A percentile compares a stretch with the other conserved stretches of the same genome.
phyloP scores from a whole-genome alignment of 139 green algal genomes.

The Nannochloris sp. region DNA sequence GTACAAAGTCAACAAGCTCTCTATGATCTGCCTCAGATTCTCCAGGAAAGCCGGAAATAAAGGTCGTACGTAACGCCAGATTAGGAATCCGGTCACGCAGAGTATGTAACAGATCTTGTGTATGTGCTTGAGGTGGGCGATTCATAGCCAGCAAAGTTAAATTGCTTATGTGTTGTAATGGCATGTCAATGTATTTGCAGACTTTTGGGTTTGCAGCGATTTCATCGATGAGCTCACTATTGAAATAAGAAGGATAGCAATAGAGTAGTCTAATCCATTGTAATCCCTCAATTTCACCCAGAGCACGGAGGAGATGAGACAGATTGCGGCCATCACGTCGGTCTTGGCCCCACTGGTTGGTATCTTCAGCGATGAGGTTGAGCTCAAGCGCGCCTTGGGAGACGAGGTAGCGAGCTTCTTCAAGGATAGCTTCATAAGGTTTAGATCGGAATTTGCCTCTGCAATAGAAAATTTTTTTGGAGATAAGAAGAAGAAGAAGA shows the following conservation, averaged over 20 bases:
- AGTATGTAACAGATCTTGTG: slow-evolving; percentile 60
- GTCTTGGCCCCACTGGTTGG: slow-evolving; percentile 82
- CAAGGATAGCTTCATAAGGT: slow-evolving; percentile 55
- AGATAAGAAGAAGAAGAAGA: slow-evolving; percentile 10
- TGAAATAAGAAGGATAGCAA: slow-evolving; percentile 74
- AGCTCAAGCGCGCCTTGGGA: slow-evolving; percentile 69
- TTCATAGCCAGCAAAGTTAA: slow-evolving; percentile 82
- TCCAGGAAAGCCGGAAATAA: slow-evolving; percentile 81
- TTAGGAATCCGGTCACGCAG: slow-evolving; percentile 66
- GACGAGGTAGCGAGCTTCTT: slow-evolving; percentile 66
- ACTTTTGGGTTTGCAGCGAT: slow-evolving; percentile 83
- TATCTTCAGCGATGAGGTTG: slow-evolving; percentile 81
- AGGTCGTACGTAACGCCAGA: slow-evolving; percentile 82
- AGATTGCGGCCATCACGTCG: slow-evolving; percentile 56
- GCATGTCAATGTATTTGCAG: slow-evolving; percentile 94
- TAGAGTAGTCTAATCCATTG: slow-evolving; percentile 87
- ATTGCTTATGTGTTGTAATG: slow-evolving; percentile 87
- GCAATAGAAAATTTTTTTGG: slow-evolving; percentile 25
- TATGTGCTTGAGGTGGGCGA: slow-evolving; percentile 60
- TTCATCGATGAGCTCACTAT: slow-evolving; percentile 72
- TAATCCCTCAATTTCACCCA: slow-evolving; percentile 61
- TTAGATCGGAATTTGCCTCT: slow-evolving; percentile 86
- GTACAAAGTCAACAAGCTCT: slow-evolving; percentile 70
- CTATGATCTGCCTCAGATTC: slow-evolving; percentile 66
- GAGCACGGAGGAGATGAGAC: slow-evolving; percentile 63